Base-by-base conservation (phyloP, 306 rosid genomes). In the Acmispon strigosus region DNA sequence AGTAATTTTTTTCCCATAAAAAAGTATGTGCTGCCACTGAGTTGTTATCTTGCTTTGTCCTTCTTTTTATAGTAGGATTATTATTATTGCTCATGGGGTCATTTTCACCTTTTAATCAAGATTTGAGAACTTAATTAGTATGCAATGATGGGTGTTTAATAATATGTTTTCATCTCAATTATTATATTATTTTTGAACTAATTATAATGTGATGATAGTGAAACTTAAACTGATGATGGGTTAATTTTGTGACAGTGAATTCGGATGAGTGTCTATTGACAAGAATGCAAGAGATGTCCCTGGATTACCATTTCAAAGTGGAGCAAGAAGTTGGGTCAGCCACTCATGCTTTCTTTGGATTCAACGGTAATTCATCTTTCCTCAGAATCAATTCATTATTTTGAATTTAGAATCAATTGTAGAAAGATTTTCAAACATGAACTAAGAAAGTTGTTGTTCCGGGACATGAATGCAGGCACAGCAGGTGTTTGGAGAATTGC, bases 291-390 rank as follows among this genome's bases (percentile, higher is more conserved):
- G 99, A 95, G 86, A 95, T 95, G 99, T 91, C 97, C 2, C 45
- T 95, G 82, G 97, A 95, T 84, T 95, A 95, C 80, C 99, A 95
- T 88, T 95, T 95, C 84, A 95, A 81, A 3, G 97, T 95, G 29
- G 99, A 95, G 73, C 99, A 95, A 91, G 99, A 95, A 91, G 99
- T 95, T 81, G 99, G 99, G 0, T 95, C 99, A 54, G 89, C 97
- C 11, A 95, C 99, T 24, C 97, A 95, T 76, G 99, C 99, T 54
- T 95, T 95, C 88, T 95, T 95, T 73, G 99, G 99, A 56, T 95
- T 95, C 84, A 95, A 95, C 27, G 99, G 99, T 94, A 79, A 42
- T 45, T 43, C 3, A 34, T 1, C 15, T 12, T 32, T 32, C 37
- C 37, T 22, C 2, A 22, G 24, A 22, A 22, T 22, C 24, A 22